phyloP scores from a whole-genome alignment of 495 filamentous ascomycete species.

The Hypoxylon subgilvum region DNA sequence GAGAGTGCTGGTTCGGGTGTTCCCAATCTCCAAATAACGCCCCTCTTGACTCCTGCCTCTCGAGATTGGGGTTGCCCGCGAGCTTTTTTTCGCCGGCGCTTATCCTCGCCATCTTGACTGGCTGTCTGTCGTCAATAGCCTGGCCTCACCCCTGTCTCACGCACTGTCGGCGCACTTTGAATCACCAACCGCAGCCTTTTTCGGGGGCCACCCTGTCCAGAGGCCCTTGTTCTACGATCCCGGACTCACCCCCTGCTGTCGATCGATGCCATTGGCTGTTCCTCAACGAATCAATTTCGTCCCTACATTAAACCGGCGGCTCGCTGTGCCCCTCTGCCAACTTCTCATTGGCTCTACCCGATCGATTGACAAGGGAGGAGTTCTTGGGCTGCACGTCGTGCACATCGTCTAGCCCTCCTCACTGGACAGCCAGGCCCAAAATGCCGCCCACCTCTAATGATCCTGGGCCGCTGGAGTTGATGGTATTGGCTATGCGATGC shows the following conservation, averaged over 20 bases:
- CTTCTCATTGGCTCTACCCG: slow-evolving; percentile 34
- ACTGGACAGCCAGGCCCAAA: slow-evolving; percentile 37
- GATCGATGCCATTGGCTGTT: slow-evolving; percentile 31
- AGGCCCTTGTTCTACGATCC: slow-evolving; percentile 18
- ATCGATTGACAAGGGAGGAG: slow-evolving; percentile 24
- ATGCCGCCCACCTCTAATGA: slow-evolving; percentile 37
- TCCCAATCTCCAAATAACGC: too few relatives aligned
- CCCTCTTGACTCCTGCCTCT: too few relatives aligned
- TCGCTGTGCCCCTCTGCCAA: slow-evolving; percentile 22
- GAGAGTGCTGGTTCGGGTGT: too few relatives aligned
- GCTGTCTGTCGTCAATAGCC: slow-evolving; percentile 11
- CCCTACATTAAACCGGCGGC: slow-evolving; percentile 31
- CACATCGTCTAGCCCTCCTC: slow-evolving; percentile 38
- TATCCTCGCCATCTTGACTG: slow-evolving; percentile 21
- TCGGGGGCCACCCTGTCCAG: slow-evolving; percentile 1
- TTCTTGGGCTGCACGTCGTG: slow-evolving; percentile 38
- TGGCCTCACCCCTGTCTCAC: slow-evolving; percentile 24
- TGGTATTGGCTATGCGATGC: slow-evolving; percentile 32
- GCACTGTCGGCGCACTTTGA: slow-evolving; percentile 22
- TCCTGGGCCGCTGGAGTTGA: slow-evolving; percentile 31
- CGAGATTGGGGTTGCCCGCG: slow-evolving; percentile 9
- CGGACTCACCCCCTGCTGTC: slow-evolving; percentile 8
- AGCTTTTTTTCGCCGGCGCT: slow-evolving; percentile 29
- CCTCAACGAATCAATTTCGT: slow-evolving; percentile 29
- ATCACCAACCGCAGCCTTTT: slow-evolving; percentile 25